These are phyloP conservation scores for Hemerocallis citrina DNA, from an alignment of 106 monocot genomes.

Conservation along the genomic window DNA sequence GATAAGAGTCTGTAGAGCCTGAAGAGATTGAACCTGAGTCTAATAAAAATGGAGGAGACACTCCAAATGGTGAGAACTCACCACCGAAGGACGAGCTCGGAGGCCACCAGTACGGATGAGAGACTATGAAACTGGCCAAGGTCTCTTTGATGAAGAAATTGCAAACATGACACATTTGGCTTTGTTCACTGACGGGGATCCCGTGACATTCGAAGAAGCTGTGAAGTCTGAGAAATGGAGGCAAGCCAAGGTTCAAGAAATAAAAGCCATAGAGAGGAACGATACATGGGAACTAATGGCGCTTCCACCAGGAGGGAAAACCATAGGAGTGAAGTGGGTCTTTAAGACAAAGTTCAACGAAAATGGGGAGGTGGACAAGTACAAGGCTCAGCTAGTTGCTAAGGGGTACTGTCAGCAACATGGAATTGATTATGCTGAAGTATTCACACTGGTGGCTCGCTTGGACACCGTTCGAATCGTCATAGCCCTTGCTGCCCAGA, in stretches of 20 bases:
- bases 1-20: no score
- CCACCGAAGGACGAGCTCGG: neutral
- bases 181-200: neutral
- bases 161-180: no score
- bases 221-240: no score
- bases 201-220: neutral
- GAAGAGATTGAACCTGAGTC: neutral
- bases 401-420: no score
- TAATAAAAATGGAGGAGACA: no score
- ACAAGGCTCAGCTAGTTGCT: no score
- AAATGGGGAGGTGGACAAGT: no score
- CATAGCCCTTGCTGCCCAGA: neutral
- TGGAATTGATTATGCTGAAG: neutral
- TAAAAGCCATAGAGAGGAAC: neutral
- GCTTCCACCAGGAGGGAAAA: neutral
- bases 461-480: no score
- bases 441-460: no score
- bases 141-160: neutral
- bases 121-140: neutral
- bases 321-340: constrained; percentile 2
- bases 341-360: neutral
- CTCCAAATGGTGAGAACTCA: neutral
- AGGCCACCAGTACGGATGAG: neutral
- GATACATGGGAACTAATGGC: neutral
- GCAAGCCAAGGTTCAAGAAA: neutral